Base-by-base conservation (phyloP, 306 rosid genomes). In the Begonia masoniana region DNA sequence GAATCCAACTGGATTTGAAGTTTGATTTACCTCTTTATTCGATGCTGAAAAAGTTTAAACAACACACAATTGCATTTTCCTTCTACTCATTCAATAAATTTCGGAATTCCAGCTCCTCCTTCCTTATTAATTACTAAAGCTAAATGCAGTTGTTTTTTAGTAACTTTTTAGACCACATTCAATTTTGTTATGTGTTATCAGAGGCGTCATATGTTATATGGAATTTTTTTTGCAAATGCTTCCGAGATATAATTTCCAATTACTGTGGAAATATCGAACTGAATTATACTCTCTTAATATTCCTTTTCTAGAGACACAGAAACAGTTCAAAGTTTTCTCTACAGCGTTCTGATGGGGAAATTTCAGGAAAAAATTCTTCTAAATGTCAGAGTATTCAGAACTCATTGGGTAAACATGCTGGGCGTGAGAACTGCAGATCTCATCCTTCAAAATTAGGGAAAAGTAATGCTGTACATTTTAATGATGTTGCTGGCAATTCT, bases 301-400 rank as follows among this genome's bases (percentile, higher is more conserved):
- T 61, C 39, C 53, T 63, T 68, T n/a, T 66, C 39, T 80, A 89
- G 97, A 89, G 83, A 66, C 94, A 89, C 53, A 78, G 91, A 72
- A 88, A 78, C 67, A 73, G 79, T 66, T 85, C 95, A 15, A 89
- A 89, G 59, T 74, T 83, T 69, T 82, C 95, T 41, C 59, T 82
- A 68, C 95, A 85, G 70, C 74, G 87, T 68, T 85, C 91, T 88
- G 88, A 76, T 67, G 95, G 97, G 43, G 94, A 83, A 51, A 54
- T 77, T 49, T 59, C 87, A 0, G 97, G 80, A 23, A 78, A 83
- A 68, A 76, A 64, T 65, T 75, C 73, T 13, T 68, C 87, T 43
- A 67, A 59, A 58, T 67, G 72, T 65, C 45, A n/a, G 41, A 10
- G 62, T 54, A 54, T 66, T 59, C 83, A 70, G 63, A 59, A 65